phyloP scores from a whole-genome alignment of 208 protist species.

The Crithidia bombi region DNA sequence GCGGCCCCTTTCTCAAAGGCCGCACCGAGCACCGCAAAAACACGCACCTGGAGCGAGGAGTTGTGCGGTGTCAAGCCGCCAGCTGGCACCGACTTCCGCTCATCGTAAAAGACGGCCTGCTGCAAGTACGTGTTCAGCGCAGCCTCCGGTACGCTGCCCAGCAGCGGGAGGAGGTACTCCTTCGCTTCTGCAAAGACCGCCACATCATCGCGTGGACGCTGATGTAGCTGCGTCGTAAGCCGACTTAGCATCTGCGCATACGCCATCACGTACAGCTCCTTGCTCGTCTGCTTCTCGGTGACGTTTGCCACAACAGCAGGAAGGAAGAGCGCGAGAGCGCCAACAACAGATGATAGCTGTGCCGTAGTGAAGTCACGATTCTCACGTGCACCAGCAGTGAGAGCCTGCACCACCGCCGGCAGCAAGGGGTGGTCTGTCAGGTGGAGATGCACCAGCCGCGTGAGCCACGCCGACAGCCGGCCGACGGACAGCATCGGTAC shows the following conservation, averaged over 20 bases:
- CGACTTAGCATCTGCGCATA: conserved; percentile 10
- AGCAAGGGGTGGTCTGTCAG: conserved; percentile 41
- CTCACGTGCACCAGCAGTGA: conserved; percentile 3
- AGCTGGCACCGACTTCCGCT: neutral
- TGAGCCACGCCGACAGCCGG: conserved; percentile 59
- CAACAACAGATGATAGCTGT: conserved; percentile 47
- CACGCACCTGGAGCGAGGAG: neutral
- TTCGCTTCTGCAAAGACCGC: conserved; percentile 6
- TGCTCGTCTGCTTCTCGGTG: conserved; percentile 6
- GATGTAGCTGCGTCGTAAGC: conserved; percentile 22
- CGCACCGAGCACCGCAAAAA: conserved; percentile 5
- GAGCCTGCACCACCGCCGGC: conserved; percentile 25
- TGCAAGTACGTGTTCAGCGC: conserved; percentile 26
- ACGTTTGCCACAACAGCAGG: neutral
- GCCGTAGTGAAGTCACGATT: conserved; percentile 20
- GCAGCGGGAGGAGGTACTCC: conserved; percentile 23
- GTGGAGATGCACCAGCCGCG: conserved; percentile 45
- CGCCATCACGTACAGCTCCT: conserved; percentile 21
- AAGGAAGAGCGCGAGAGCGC: conserved; percentile 17
- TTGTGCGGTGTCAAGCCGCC: neutral
- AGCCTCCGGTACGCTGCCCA: conserved; percentile 31
- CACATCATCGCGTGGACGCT: conserved; percentile 15
- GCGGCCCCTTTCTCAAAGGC: conserved; percentile 22
- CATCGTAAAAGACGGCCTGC: neutral
- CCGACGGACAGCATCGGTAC: conserved; percentile 42